Percentiles rank a stretch among this genome's conserved stretches.
phyloP scores from a whole-genome alignment of 495 filamentous ascomycete genomes.

The Hypoxylon crocopeplum region DNA sequence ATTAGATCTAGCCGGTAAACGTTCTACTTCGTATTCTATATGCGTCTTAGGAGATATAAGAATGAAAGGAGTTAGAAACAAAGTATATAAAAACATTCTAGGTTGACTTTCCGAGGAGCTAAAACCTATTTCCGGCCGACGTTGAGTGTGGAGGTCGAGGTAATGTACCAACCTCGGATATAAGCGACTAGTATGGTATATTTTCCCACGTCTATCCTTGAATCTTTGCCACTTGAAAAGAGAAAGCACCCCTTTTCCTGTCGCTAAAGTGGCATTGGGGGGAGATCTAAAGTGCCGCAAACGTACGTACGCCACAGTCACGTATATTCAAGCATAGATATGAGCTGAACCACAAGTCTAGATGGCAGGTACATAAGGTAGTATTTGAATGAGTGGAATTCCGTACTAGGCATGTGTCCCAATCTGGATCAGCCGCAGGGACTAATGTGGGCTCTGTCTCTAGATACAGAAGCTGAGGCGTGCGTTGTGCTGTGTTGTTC shows the following conservation, averaged over 20 bases:
- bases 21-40: no score
- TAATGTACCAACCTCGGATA: no score
- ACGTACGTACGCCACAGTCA: no score
- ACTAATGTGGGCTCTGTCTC: constrained; percentile 22
- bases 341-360: constrained; percentile 15
- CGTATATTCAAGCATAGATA: constrained; percentile 1
- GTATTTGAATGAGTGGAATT: constrained; percentile 1
- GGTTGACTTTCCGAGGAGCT: constrained; percentile 1
- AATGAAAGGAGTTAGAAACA: neutral
- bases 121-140: constrained; percentile 11
- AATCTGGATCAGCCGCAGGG: constrained; percentile 31
- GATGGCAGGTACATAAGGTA: constrained; percentile 3
- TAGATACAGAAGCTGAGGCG: constrained; percentile 20
- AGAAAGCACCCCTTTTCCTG: neutral
- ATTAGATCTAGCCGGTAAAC: neutral
- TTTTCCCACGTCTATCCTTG: neutral
- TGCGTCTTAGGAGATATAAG: no score
- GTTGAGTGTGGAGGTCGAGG: neutral
- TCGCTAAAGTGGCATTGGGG: no score
- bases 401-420: constrained; percentile 16
- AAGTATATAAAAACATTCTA: neutral
- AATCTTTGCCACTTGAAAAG: constrained; percentile 4
- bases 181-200: no score
- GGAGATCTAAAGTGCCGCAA: no score
- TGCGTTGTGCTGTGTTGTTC: constrained; percentile 17